These are phyloP conservation scores for Trametopsis cervina DNA, from an alignment of 768 basidiomycete genomes.

Conservation along the genomic window DNA sequence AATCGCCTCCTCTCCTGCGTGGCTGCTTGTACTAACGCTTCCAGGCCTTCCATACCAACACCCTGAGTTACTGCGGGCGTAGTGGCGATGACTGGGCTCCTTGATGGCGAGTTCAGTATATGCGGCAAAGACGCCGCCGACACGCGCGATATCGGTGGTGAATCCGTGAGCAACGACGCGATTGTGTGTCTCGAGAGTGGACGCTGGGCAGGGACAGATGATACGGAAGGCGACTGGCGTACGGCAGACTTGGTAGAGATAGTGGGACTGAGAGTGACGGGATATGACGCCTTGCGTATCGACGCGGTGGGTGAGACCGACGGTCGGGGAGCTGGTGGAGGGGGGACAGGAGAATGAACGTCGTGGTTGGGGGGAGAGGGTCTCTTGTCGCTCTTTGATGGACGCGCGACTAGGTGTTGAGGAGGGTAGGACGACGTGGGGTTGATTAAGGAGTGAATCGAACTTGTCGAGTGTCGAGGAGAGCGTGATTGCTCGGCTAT, in stretches of 20 bases:
- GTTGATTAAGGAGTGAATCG: not conserved
- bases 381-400: no score
- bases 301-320: not conserved
- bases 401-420: no score
- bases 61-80: not conserved
- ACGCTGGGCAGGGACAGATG: not conserved
- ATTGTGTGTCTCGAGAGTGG: conserved; percentile 5
- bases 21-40: conserved; percentile 67
- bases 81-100: not conserved
- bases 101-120: conserved; percentile 9
- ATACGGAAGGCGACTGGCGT: conserved; percentile 1
- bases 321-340: conserved; percentile 5
- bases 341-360: conserved; percentile 2
- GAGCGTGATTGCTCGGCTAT: not conserved
- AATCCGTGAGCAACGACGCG: conserved; percentile 7
- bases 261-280: not conserved
- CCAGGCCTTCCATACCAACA: conserved; percentile 29
- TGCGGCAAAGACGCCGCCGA: conserved; percentile 11
- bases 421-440: no score
- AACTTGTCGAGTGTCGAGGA: not conserved
- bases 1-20: conserved; percentile 58
- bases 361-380: not conserved
- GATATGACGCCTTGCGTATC: not conserved
- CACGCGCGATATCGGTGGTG: conserved; percentile 5
- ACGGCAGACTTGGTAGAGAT: not conserved